A percentile compares a stretch with the other conserved stretches of the same genome.
Conservation (phyloP, 2,329 filamentous ascomycete species). For the Fusarium sp. region DNA sequence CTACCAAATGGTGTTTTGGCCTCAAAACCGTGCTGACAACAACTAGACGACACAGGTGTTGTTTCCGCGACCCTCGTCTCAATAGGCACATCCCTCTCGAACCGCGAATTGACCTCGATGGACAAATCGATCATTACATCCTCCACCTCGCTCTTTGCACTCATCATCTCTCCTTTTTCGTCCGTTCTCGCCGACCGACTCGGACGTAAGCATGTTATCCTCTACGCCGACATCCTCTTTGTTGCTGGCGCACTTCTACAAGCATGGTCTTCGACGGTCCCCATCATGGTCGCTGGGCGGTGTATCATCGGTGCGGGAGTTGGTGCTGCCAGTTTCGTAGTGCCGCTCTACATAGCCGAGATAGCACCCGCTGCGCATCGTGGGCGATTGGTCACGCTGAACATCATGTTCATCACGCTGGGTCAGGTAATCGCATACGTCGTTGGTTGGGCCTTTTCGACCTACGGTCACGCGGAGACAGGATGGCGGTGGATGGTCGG, state of each 20-base stretch:
- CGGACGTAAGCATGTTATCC: constrained; percentile 71
- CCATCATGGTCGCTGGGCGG: constrained; percentile 73
- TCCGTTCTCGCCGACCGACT: constrained; percentile 71
- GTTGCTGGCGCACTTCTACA: constrained; percentile 74
- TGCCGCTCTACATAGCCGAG: constrained; percentile 90
- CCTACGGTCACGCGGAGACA: constrained; percentile 58
- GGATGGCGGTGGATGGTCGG: constrained; percentile 96
- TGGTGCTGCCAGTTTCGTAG: constrained; percentile 82
- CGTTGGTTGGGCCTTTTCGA: constrained; percentile 79
- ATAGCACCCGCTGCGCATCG: constrained; percentile 80
- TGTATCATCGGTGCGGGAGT: constrained; percentile 78
- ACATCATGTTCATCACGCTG: constrained; percentile 83
- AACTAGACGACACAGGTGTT: constrained; percentile 72
- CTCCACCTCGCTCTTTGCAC: constrained; percentile 74
- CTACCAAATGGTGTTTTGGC: background rate
- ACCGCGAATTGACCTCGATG: constrained; percentile 66
- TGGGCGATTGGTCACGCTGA: constrained; percentile 83
- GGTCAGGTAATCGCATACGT: constrained; percentile 92
- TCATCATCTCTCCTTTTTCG: constrained; percentile 70
- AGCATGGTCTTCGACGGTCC: constrained; percentile 66
- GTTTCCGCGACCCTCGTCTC: constrained; percentile 76
- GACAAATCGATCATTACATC: constrained; percentile 78
- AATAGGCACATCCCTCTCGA: constrained; percentile 67
- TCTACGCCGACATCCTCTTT: constrained; percentile 74
- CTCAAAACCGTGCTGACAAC: background rate